Base-by-base conservation (phyloP, 148 eudicot genomes). In the Simmondsia chinensis region DNA sequence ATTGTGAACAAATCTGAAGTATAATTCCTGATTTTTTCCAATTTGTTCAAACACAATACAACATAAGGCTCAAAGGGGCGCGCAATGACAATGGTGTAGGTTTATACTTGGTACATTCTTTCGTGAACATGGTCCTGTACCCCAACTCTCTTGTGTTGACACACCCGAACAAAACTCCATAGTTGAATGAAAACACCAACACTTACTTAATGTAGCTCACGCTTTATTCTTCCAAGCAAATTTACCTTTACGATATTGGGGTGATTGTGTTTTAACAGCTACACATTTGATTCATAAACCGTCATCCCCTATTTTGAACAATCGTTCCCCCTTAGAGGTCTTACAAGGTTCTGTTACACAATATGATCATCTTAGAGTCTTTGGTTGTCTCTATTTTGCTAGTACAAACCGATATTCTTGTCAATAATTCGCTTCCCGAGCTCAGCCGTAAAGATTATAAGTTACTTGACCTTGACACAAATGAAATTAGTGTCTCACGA, bases 81-180 rank as follows among this genome's bases (percentile, higher is more conserved):
- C 31, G 48, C 7, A 33, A 33, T 6, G 63, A 55, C 6, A 46
- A 57, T 47, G 59, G 45, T 0, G 3, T 5, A 1, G 63, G 60
- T 3, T 50, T 60, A 22, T 4, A 20, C 3, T 14, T 17, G 4
- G 9, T n/a, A 0, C n/a, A 39, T 0, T 4, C 9, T 0, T 57
- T 46, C n/a, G 37, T 3, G 13, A 6, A 2, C 0, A 1, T 0
- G 47, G 46, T 0, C 56, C 39, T 4, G 1, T 14, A 0, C 56
- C 47, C 7, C 40, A 45, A 9, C 33, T 16, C 2, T 15, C 7
- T 3, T 48, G 37, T 15, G 6, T 19, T 4, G 0, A 48, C 1
- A 47, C 50, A 2, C 54, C 60, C 3, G 52, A 50, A 14, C 48
- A 50, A 13, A 64, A 57, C 45, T 52, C 52, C 0, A 16, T 42